Conservation (phyloP, 257 asterid genomes). For the Parsonsia alboflavescens region DNA sequence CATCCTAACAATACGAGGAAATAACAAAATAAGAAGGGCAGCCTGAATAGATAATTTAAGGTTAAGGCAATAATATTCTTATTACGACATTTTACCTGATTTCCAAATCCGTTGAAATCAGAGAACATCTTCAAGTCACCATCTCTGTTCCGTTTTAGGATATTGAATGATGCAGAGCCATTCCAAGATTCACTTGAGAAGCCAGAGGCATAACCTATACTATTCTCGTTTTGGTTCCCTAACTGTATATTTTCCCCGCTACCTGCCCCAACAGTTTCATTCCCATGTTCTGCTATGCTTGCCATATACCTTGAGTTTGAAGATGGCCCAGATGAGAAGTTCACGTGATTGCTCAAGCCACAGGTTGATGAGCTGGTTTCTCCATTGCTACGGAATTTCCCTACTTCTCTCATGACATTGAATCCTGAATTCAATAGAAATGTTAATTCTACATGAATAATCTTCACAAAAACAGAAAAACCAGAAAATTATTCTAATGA, state of each 20-base stretch:
- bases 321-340: slow-evolving; percentile 47
- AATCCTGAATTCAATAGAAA: slow-evolving; percentile 47
- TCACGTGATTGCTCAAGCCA: slow-evolving; percentile 44
- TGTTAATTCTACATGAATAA: slow-evolving; percentile 9
- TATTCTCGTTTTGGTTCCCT: slow-evolving; percentile 23
- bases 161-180: slow-evolving; percentile 33
- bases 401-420: slow-evolving; percentile 57
- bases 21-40: slow-evolving; percentile 15
- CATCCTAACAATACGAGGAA: slow-evolving; percentile 31
- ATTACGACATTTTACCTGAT: slow-evolving; percentile 32
- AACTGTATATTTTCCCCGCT: slow-evolving; percentile 31
- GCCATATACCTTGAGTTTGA: slow-evolving; percentile 72
- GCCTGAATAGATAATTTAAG: background rate
- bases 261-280: slow-evolving; percentile 21
- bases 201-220: slow-evolving; percentile 26
- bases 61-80: background rate
- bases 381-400: slow-evolving; percentile 43
- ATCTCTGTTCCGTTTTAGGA: slow-evolving; percentile 57
- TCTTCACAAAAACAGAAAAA: background rate
- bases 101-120: slow-evolving; percentile 39
- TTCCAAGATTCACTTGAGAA: slow-evolving; percentile 53
- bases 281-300: slow-evolving; percentile 60
- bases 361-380: slow-evolving; percentile 35
- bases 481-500: background rate
- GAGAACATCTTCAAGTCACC: slow-evolving; percentile 58